phyloP scores from a whole-genome alignment of 2,329 filamentous ascomycete species.

The Paraphaeosphaeria sporulosa region DNA sequence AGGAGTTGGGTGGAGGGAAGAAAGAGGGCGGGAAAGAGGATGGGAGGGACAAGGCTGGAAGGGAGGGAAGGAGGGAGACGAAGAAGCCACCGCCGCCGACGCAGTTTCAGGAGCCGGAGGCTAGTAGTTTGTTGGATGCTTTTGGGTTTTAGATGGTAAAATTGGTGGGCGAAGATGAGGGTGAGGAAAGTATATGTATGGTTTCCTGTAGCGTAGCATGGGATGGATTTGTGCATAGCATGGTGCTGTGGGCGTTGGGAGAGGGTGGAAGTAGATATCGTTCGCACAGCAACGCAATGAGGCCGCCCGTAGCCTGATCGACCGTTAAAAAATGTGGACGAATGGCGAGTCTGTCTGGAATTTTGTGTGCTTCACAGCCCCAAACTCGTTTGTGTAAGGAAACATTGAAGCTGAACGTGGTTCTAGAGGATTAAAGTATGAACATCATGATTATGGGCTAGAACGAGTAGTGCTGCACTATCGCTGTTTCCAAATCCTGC shows the following conservation, averaged over 20 bases:
- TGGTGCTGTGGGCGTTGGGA: neutral
- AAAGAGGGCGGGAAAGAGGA: conserved; percentile 20
- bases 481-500: too few relatives aligned
- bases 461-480: neutral
- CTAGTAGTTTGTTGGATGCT: conserved; percentile 84
- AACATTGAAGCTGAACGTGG: too few relatives aligned
- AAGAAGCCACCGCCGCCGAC: conserved; percentile 70
- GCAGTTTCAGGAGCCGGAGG: conserved; percentile 91
- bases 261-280: too few relatives aligned
- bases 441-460: too few relatives aligned
- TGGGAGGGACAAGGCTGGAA: conserved; percentile 54
- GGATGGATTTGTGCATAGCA: neutral
- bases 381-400: too few relatives aligned
- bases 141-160: conserved; percentile 77
- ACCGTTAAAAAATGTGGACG: neutral
- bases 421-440: too few relatives aligned
- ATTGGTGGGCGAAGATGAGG: neutral
- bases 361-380: too few relatives aligned
- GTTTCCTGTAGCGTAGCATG: neutral
- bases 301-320: neutral
- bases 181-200: neutral
- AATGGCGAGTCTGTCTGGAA: too few relatives aligned
- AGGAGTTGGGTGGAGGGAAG: neutral
- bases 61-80: conserved; percentile 45
- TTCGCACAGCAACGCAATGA: neutral